Evolutionary conservation across 257 asterid genomes (phyloP).

Genomic region (Plantago ovata): DNA sequence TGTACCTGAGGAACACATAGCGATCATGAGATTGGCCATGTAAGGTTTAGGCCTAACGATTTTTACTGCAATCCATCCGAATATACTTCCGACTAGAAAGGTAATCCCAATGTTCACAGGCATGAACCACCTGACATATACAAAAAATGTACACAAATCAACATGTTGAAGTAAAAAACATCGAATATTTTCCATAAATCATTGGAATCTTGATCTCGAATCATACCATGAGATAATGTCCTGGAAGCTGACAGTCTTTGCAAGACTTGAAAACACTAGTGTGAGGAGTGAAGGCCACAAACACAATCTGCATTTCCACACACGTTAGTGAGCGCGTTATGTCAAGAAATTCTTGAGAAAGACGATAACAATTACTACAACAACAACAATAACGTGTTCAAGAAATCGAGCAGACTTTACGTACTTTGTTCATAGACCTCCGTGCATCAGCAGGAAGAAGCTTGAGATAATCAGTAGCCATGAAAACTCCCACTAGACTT

Average conservation of each 20-base stretch:
- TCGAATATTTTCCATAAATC: too few relatives aligned
- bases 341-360: background rate
- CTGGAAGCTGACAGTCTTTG: constrained; percentile 16
- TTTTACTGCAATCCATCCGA: constrained; percentile 81
- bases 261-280: constrained; percentile 21
- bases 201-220: too few relatives aligned
- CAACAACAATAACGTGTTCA: too few relatives aligned
- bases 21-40: constrained; percentile 63
- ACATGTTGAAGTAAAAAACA: background rate
- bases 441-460: constrained; percentile 65
- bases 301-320: constrained; percentile 19
- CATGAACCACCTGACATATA: constrained; percentile 81
- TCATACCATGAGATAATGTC: constrained; percentile 22
- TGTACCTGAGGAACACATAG: constrained; percentile 75
- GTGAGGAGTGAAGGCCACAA: constrained; percentile 22
- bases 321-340: background rate
- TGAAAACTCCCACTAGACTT: constrained; percentile 65
- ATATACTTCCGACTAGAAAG: constrained; percentile 62
- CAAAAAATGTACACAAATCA: background rate
- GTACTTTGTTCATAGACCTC: constrained; percentile 59
- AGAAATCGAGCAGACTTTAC: background rate
- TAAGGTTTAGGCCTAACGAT: constrained; percentile 63
- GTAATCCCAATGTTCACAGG: constrained; percentile 76
- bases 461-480: constrained; percentile 72
- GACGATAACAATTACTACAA: too few relatives aligned